Evolutionary conservation across 2,329 filamentous ascomycete species (phyloP), one percentile per base, ranked within the genome.

Genomic region (Alternaria longipes): DNA sequence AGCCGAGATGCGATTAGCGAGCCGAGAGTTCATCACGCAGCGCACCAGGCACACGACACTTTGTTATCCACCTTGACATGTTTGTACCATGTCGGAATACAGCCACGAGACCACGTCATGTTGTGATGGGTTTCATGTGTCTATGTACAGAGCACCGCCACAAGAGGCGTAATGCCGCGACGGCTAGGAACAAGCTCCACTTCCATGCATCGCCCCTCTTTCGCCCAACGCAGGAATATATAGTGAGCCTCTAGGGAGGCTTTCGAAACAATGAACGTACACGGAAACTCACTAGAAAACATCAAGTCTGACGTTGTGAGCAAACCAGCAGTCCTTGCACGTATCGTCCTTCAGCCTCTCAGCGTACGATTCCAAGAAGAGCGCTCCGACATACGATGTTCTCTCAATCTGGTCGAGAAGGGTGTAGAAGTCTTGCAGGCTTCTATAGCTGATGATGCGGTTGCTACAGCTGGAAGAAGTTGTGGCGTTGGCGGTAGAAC

Each of bases 71-170:
- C 20, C 45, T 41, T 55, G 61, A 30, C 53, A 38, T 59, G 44
- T 46, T 28, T 22, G 30, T 36, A 54, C 36, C 42, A 52, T n/a
- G 16, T 22, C 18, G 7, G 34, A 22, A 34, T 36, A 34, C 56
- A 62, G 58, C 60, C 71, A 73, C 69, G 61, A 50, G 71, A 69
- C 66, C 67, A 62, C 69, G 70, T 74, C 72, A 74, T 67, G 58
- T 44, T n/a, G 41, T 26, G 45, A 16, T 24, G 14, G 34, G 56
- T 57, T 60, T 18, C 20, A 42, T 40, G 11, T 40, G 18, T 36
- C 5, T 28, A 26, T 46, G 24, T 47, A 36, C 30, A 49, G 26
- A 41, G 58, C 65, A 64, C 57, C 45, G 65, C 65, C 65, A 66
- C 52, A 57, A 54, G 54, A 56, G 40, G 41, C 57, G 46, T 47